phyloP scores from a whole-genome alignment of 345 rosid species.

The Pugionium cornutum region DNA sequence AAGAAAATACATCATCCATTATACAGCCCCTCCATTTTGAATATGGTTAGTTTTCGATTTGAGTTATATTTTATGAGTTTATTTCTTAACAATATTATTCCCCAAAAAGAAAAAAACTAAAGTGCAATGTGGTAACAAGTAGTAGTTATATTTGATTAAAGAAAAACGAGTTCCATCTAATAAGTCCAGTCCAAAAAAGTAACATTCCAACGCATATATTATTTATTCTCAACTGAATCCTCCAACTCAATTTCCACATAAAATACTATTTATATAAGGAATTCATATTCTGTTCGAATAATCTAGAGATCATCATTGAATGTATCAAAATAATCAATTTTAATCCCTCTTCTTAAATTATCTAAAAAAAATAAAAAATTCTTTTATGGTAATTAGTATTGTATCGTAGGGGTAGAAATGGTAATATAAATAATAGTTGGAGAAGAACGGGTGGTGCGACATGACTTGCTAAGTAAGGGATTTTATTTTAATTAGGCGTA shows the following conservation, averaged over 20 bases:
- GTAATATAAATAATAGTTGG: conserved; percentile 3
- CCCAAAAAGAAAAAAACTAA: no score
- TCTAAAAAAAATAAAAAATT: not conserved
- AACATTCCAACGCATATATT: not conserved
- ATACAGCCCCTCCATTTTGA: no score
- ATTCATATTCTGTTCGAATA: conserved; percentile 4
- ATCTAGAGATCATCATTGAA: conserved; percentile 2
- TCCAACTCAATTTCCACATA: conserved; percentile 21
- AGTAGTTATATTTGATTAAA: conserved; percentile 4
- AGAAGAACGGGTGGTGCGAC: conserved; percentile 32
- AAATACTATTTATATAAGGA: not conserved
- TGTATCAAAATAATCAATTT: conserved; percentile 12
- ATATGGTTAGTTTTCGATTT: no score
- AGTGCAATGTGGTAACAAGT: not conserved
- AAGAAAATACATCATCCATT: no score
- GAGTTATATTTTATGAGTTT: no score
- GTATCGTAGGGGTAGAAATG: conserved; percentile 20
- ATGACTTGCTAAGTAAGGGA: conserved; percentile 66
- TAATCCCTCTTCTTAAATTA: not conserved
- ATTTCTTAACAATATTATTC: no score
- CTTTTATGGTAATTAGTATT: not conserved
- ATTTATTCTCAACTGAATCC: not conserved
- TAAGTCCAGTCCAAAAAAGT: not conserved
- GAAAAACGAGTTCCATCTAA: not conserved
- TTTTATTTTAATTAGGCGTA: conserved; percentile 52